Evolutionary conservation across 1,284 basidiomycete species (phyloP), one percentile per base, ranked within the genome.

Genomic region (Irpex sp.): DNA sequence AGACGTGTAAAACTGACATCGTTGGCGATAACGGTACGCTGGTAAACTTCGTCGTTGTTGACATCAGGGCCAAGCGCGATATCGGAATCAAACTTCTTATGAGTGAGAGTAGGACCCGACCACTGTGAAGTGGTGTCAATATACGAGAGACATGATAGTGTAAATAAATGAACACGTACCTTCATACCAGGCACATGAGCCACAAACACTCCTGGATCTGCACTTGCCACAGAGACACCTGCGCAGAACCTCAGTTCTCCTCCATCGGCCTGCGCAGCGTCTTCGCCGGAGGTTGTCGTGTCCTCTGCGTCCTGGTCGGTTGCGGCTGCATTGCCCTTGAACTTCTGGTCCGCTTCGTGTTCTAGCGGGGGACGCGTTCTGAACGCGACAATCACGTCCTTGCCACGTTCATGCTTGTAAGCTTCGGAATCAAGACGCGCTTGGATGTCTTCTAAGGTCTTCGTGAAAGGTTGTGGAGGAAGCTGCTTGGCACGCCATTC

Each of bases 151-250:
- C 11, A 54, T 53, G 33, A 26, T 11, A 15, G 17, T 54, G 49
- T 19, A 47, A 17, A 46, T 9, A 43, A 39, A 3, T 19, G 36
- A 9, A 5, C 31, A 36, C 62, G 54, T 62, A 73, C 75, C 71
- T 76, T 76, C 65, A 72, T 70, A 21, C 70, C 72, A n/a, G 75
- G 75, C 13, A 75, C 73, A 65, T 76, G 75, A 2, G 71, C 74
- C n/a, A 75, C 63, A 58, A 75, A 74, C n/a, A 69, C 65, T 13
- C 74, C 74, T 3, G 72, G 72, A 54, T 75, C 70, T 8, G 70
- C 70, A 60, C 69, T 72, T 7, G 68, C 61, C 11, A 73, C 69
- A 55, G 62, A 65, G 13, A 68, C 61, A 2, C 67, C 67, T 19
- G 66, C 59, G 56, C 69, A 73, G 47, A 72, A 69, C 49, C 70